Evolutionary conservation across 176 grass and related monocot species (phyloP), one percentile per base, ranked within the genome.

Genomic region (Oryza punctata): DNA sequence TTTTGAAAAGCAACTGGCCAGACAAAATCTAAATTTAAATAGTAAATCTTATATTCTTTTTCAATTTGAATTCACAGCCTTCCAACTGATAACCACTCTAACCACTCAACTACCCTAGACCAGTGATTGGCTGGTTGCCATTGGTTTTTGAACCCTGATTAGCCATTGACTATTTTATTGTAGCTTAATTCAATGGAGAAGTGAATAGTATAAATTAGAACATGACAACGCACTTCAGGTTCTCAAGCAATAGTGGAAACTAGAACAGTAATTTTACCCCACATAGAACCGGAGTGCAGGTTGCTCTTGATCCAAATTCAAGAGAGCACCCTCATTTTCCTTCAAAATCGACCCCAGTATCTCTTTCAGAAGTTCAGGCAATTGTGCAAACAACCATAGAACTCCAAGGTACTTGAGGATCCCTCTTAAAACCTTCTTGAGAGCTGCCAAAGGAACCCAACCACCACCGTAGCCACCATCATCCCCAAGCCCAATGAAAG

Each of bases 271-370:
- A 76, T 80, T 80, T 91, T 94, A 99, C 97, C 97, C 97, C 9
- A 99, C 97, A 80, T 92, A 99, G 81, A 99, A 99, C n/a, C 97
- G 93, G 54, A 99, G 76, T 11, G 97, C 97, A 69, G 97, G 97
- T 75, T 99, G 97, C 78, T 99, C 97, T 85, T 96, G 93, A 92
- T 99, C 97, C 88, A 99, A 92, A 92, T 99, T 99, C 30, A 99
- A 80, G 60, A 99, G 91, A n/a, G 97, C 91, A 35, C 97, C 97
- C 78, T 99, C 97, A 67, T 96, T 99, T 16, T 99, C 97, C 89
- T 96, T 99, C 79, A 99, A 92, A 82, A 99, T 99, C 61, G 93
- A 99, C 59, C 97, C 97, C 16, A 99, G 19, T 85, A 99, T 99
- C 68, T 99, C 97, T 83, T 99, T 99, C 52, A 99, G 74, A 85